A percentile compares a stretch with the other conserved stretches of the same genome.
phyloP scores from a whole-genome alignment of 2,329 filamentous ascomycete species.

The Fusarium udum region DNA sequence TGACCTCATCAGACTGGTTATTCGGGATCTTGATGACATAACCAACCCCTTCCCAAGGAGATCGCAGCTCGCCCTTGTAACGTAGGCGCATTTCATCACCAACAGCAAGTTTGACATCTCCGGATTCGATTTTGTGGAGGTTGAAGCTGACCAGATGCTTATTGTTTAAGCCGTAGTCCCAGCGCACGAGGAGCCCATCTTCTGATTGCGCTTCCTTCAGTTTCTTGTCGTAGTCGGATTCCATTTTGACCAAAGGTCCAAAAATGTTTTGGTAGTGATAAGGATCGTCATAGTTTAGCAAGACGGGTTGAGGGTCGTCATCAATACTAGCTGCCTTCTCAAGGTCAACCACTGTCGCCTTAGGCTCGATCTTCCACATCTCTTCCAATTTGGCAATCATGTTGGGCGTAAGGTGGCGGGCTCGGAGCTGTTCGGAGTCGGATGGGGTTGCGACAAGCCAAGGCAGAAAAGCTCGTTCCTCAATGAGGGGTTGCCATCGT shows the following conservation, averaged over 20 bases:
- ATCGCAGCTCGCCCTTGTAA: conserved; percentile 92
- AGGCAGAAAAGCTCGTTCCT: conserved; percentile 91
- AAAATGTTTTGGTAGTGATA: conserved; percentile 99
- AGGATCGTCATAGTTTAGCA: conserved; percentile 94
- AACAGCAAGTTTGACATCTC: conserved; percentile 96
- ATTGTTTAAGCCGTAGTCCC: conserved; percentile 96
- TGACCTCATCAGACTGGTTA: conserved; percentile 98
- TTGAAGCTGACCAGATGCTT: conserved; percentile 97
- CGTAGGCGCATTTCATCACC: conserved; percentile 98
- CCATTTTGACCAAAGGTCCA: conserved; percentile 96
- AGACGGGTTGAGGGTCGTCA: conserved; percentile 91
- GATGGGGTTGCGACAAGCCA: conserved; percentile 93
- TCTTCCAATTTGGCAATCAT: conserved; percentile 97
- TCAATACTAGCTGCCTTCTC: conserved; percentile 93
- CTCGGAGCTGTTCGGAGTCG: conserved; percentile 95
- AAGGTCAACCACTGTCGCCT: conserved; percentile 87
- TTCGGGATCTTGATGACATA: conserved; percentile 99
- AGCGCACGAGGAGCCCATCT: conserved; percentile 91
- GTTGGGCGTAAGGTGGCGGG: conserved; percentile 89
- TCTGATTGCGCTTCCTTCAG: conserved; percentile 98
- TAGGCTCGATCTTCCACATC: conserved; percentile 96
- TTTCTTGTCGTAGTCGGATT: conserved; percentile 99
- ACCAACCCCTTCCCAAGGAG: conserved; percentile 95
- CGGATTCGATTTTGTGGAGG: conserved; percentile 94
- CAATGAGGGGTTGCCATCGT: conserved; percentile 96